Evolutionary conservation across 164 flowering plant genomes (phyloP).

Genomic region (Warburgia ugandensis): DNA sequence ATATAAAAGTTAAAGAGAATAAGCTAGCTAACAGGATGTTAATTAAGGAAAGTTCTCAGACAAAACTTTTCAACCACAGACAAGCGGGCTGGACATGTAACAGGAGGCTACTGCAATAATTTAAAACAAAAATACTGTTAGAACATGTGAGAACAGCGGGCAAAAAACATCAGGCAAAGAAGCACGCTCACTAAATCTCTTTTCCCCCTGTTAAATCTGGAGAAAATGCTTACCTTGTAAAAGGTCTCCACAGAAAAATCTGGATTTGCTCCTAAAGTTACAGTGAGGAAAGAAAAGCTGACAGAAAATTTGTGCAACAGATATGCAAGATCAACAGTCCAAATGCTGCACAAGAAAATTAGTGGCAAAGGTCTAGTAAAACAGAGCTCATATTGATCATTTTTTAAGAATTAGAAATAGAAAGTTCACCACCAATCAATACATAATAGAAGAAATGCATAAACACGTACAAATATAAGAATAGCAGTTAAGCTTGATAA

Average conservation of each 20-base stretch:
- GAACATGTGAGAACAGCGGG: neutral
- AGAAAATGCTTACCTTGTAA: constrained; percentile 55
- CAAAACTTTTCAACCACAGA: too few species aligned
- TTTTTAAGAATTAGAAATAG: neutral
- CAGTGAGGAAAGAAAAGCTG: constrained; percentile 81
- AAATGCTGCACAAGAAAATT: constrained; percentile 54
- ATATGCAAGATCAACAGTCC: constrained; percentile 97
- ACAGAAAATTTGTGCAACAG: constrained; percentile 70
- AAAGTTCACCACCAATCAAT: neutral
- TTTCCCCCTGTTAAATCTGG: neutral
- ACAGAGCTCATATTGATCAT: neutral
- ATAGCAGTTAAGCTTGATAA: neutral
- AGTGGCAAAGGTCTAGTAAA: neutral
- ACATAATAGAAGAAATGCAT: neutral
- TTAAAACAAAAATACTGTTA: too few species aligned
- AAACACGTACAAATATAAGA: neutral
- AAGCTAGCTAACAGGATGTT: too few species aligned
- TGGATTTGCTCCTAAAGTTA: constrained; percentile 92
- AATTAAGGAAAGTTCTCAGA: too few species aligned
- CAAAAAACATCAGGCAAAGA: neutral
- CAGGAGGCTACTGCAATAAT: too few species aligned
- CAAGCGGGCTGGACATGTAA: too few species aligned
- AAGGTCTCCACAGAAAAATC: constrained; percentile 68
- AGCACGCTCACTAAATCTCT: neutral
- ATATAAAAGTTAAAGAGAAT: too few species aligned